phyloP scores from a whole-genome alignment of 164 flowering plant species.

The Hamamelis virginiana region DNA sequence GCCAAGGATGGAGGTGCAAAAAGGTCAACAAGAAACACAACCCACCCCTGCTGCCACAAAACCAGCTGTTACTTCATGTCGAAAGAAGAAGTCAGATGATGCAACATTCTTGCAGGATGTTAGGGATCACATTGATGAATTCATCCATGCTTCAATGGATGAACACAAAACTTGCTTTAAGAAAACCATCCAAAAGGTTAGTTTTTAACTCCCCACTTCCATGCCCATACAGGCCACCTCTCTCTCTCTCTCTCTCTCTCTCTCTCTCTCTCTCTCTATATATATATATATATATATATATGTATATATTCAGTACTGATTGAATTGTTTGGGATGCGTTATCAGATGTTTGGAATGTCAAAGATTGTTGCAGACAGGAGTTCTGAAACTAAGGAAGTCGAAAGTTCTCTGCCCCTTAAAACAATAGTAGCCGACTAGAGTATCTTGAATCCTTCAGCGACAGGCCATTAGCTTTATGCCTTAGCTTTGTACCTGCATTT shows the following conservation, averaged over 20 bases:
- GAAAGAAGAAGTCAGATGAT: constrained; percentile 82
- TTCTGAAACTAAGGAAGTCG: constrained; percentile 52
- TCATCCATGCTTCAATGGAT: constrained; percentile 85
- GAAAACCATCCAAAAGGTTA: constrained; percentile 83
- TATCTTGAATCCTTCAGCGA: constrained; percentile 1
- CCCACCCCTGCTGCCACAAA: constrained; percentile 19
- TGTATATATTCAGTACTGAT: background rate
- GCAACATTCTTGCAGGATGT: constrained; percentile 71
- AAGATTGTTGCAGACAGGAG: constrained; percentile 69
- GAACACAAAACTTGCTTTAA: constrained; percentile 87
- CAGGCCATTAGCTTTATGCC: too few relatives aligned
- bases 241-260: too few relatives aligned
- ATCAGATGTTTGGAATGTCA: constrained; percentile 88
- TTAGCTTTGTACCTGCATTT: background rate
- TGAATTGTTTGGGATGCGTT: background rate
- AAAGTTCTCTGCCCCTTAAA: constrained; percentile 64
- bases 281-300: background rate
- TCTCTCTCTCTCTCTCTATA: too few relatives aligned
- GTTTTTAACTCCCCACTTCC: background rate
- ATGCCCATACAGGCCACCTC: background rate
- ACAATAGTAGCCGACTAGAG: constrained; percentile 44
- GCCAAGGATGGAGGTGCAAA: constrained; percentile 39
- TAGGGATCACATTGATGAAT: constrained; percentile 90
- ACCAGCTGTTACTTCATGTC: constrained; percentile 52
- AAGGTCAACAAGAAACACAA: constrained; percentile 21